Evolutionary conservation across 225 moss, liverwort and hornwort species (phyloP), one percentile per base, ranked within the genome.

Genomic region (Pseudoscleropodium purum): DNA sequence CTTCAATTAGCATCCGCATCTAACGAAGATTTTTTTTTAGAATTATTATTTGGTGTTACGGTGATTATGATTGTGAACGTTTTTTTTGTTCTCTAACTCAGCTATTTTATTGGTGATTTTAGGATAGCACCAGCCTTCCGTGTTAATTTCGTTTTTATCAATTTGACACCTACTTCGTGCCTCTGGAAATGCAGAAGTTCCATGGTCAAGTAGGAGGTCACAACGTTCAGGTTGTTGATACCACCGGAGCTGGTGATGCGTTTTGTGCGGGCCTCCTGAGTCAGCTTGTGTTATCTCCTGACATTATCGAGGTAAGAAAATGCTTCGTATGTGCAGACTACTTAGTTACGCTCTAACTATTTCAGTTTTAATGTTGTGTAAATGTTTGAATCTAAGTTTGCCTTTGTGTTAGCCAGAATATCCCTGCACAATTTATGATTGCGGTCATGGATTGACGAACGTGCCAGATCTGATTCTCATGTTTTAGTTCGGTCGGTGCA

Each of bases 231-330:
- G 92, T 92, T 76, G 93, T 95, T 72, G 94, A 95, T 87, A 95
- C 94, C 37, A 95, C 94, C 66, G 94, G 94, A 83, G 94, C 94
- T 86, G 94, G 94, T 91, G 94, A 95, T 93, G 94, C 94, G 39
- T 95, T 95, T 92, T 93, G 93, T 87, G 94, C 93, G 80, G 94
- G 94, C 79, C 85, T 95, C 62, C 78, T 95, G 72, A 95, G 84
- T 61, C 89, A 82, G 91, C 37, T 93, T 88, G 94, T 86, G 52
- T 15, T 70, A 72, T 90, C 62, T 70, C 85, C 93, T 37, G 72
- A 66, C 62, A 87, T 93, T 49, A 67, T 95, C 27, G 91, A 93
- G 84, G 94, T 93, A 91, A 64, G 92, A 88, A 63, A 52, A 36
- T 54, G 36, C 47, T 41, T 62, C 15, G 36, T 34, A 41, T 11